A percentile compares a stretch with the other conserved stretches of the same genome.
Evolutionary conservation across 768 basidiomycete genomes (phyloP).

Genomic region (Suillus bovinus): DNA sequence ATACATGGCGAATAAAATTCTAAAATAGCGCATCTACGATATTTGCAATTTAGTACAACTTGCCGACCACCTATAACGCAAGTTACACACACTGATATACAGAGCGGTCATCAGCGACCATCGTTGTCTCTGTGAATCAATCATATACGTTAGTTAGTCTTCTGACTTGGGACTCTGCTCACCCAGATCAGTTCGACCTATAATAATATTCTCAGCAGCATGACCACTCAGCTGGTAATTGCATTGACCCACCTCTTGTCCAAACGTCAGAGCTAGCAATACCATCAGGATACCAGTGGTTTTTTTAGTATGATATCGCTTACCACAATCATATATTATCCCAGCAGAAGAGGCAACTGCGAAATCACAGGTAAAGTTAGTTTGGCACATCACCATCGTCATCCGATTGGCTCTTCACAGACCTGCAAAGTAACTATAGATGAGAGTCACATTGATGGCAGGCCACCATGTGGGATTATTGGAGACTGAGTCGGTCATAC

Average conservation of each 20-base stretch:
- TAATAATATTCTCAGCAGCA: background rate
- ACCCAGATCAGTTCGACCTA: background rate
- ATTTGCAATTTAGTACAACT: background rate
- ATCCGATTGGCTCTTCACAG: background rate
- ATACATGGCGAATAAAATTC: background rate
- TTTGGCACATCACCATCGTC: background rate
- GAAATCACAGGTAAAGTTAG: background rate
- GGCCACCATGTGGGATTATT: background rate
- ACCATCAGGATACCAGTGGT: background rate
- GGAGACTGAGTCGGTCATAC: slow-evolving; percentile 34
- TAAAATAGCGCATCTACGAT: background rate
- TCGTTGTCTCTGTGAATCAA: background rate
- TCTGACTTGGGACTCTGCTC: background rate
- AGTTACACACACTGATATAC: background rate
- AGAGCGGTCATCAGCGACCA: background rate
- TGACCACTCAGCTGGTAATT: background rate
- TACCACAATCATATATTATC: background rate
- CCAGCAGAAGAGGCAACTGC: background rate
- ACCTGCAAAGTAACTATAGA: slow-evolving; percentile 29
- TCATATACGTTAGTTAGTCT: background rate
- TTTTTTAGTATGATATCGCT: background rate
- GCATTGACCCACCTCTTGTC: background rate
- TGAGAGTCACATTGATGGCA: background rate
- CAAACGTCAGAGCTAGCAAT: background rate
- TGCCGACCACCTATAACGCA: background rate